Evolutionary conservation across 805 yeast species (phyloP).

Genomic region (Starmerella stigmatis): DNA sequence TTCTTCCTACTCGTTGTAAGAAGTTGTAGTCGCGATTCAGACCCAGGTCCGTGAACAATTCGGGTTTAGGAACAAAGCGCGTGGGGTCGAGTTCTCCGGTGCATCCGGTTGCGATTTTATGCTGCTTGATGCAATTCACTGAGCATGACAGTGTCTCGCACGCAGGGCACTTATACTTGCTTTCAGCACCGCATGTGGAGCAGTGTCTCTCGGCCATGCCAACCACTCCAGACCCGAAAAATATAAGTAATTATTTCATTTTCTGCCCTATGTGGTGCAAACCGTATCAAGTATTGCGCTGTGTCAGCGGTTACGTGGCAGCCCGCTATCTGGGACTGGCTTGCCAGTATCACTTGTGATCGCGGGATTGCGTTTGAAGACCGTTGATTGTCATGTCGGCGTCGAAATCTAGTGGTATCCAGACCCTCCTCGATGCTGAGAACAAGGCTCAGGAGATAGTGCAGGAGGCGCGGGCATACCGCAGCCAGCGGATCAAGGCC

Average conservation of each 20-base stretch:
- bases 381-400: slow-evolving; percentile 30
- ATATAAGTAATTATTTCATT: neutral
- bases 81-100: slow-evolving; percentile 57
- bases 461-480: slow-evolving; percentile 61
- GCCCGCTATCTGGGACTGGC: too few species aligned
- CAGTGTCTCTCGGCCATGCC: slow-evolving; percentile 1
- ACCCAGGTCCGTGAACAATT: slow-evolving; percentile 35
- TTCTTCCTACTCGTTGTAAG: slow-evolving; percentile 48
- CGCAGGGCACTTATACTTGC: slow-evolving; percentile 73
- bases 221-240: neutral
- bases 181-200: slow-evolving; percentile 25
- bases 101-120: slow-evolving; percentile 54
- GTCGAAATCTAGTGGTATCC: slow-evolving; percentile 48
- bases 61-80: slow-evolving; percentile 41
- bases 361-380: neutral
- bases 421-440: slow-evolving; percentile 73
- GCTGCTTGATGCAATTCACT: slow-evolving; percentile 56
- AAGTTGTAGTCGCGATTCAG: slow-evolving; percentile 81
- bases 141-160: slow-evolving; percentile 62
- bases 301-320: too few species aligned
- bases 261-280: too few species aligned
- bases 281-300: too few species aligned
- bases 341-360: too few species aligned
- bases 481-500: slow-evolving; percentile 79
- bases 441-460: slow-evolving; percentile 96